A percentile compares a stretch with the other conserved stretches of the same genome.
Conservation (phyloP, 768 basidiomycete species). For the Boletus tomentosulus region DNA sequence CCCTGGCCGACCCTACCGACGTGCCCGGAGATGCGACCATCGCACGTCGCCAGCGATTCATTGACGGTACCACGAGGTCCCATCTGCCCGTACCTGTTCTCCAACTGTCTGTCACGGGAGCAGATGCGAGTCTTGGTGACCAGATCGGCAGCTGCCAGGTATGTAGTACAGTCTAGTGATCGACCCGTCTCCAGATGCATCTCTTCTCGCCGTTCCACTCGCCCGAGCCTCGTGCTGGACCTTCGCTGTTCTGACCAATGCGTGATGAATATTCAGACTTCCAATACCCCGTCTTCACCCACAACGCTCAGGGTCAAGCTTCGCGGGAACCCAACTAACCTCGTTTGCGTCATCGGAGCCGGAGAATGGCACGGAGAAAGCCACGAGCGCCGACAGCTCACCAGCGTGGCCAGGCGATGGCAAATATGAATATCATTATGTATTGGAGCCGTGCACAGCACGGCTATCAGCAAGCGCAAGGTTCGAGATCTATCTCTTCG, state of each 20-base stretch:
- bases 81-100: slow-evolving; percentile 1
- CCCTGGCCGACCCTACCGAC: slow-evolving; percentile 1
- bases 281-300: neutral
- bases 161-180: neutral
- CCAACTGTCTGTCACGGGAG: slow-evolving; percentile 6
- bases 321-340: slow-evolving; percentile 18
- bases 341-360: slow-evolving; percentile 17
- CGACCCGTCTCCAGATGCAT: neutral
- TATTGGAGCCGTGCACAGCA: slow-evolving; percentile 27
- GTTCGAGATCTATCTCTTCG: slow-evolving; percentile 25
- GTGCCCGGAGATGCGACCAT: slow-evolving; percentile 16
- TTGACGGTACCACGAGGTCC: slow-evolving; percentile 20
- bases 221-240: neutral
- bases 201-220: neutral
- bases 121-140: slow-evolving; percentile 6
- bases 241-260: neutral
- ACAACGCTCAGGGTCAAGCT: slow-evolving; percentile 15
- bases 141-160: neutral
- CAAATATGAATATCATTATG: slow-evolving; percentile 19
- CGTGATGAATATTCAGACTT: neutral
- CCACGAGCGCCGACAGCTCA: slow-evolving; percentile 28
- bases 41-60: slow-evolving; percentile 14
- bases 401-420: slow-evolving; percentile 25
- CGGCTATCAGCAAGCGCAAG: slow-evolving; percentile 30
- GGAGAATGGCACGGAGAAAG: slow-evolving; percentile 20